Conservation (phyloP, 2,329 filamentous ascomycete species). For the Cladorrhinum sp. region DNA sequence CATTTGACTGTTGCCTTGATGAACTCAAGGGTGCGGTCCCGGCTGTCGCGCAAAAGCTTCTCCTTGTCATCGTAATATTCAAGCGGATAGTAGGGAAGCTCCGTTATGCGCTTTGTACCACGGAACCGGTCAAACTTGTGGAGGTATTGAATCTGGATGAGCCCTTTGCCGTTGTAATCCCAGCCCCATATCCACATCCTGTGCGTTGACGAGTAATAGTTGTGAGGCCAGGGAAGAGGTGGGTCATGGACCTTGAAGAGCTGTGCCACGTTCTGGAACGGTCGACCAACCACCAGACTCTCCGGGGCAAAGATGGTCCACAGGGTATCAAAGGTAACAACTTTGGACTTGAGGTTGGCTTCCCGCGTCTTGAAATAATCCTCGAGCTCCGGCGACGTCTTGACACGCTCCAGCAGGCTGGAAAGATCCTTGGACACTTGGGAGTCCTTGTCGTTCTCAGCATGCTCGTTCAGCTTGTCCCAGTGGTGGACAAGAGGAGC, state of each 20-base stretch:
- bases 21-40: conserved; percentile 11
- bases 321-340: conserved; percentile 19
- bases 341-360: conserved; percentile 7
- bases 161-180: conserved; percentile 19
- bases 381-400: conserved; percentile 13
- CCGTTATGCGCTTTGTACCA: conserved; percentile 19
- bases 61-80: conserved; percentile 5
- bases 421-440: conserved; percentile 17
- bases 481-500: conserved; percentile 20
- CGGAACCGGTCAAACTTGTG: conserved; percentile 16
- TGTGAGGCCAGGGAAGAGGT: conserved; percentile 3
- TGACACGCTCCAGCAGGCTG: conserved; percentile 15
- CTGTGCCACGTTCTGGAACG: conserved; percentile 14
- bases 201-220: not conserved
- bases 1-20: conserved; percentile 10
- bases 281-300: conserved; percentile 17
- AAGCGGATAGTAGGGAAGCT: conserved; percentile 17
- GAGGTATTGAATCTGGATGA: conserved; percentile 16
- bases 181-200: conserved; percentile 15
- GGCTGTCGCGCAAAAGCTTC: not conserved
- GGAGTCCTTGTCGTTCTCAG: conserved; percentile 10
- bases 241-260: conserved; percentile 17
- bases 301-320: conserved; percentile 21
- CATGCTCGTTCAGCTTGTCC: conserved; percentile 16
- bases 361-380: conserved; percentile 21